Percentiles rank a stretch among this genome's conserved stretches.
phyloP scores from a whole-genome alignment of 2,329 filamentous ascomycete species.

The Neopestalotiopsis clavispora region DNA sequence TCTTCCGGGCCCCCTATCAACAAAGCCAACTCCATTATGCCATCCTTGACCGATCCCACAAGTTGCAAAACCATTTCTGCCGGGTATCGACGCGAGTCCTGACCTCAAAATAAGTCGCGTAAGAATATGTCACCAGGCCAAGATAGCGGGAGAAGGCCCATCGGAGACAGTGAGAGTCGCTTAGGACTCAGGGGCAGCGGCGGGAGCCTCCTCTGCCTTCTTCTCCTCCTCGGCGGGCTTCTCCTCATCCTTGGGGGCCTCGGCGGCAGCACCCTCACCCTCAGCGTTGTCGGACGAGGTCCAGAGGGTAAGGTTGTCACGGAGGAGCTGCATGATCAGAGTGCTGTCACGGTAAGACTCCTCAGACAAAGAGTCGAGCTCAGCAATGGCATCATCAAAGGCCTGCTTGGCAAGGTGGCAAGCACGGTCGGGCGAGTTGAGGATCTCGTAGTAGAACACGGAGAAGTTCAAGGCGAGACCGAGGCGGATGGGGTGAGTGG shows the following conservation, averaged over 20 bases:
- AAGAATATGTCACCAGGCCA: conserved; percentile 9
- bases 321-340: conserved; percentile 98
- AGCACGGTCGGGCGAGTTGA: conserved; percentile 96
- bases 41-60: conserved; percentile 35
- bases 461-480: conserved; percentile 99
- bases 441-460: conserved; percentile 99
- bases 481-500: conserved; percentile 97
- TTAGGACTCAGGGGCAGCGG: conserved; percentile 59
- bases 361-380: conserved; percentile 96
- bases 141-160: conserved; percentile 1
- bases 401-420: conserved; percentile 99
- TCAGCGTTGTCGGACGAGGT: conserved; percentile 91
- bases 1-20: conserved; percentile 33
- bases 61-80: conserved; percentile 36
- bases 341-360: conserved; percentile 99
- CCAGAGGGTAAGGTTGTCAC: conserved; percentile 98
- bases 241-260: conserved; percentile 62
- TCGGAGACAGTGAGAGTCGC: conserved; percentile 27
- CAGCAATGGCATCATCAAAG: conserved; percentile 97
- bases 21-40: conserved; percentile 36
- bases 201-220: conserved; percentile 59
- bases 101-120: conserved; percentile 12
- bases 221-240: conserved; percentile 55
- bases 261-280: conserved; percentile 67
- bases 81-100: conserved; percentile 33